These are phyloP conservation scores for Hypoxylon intermedium DNA, from an alignment of 495 filamentous ascomycete genomes.

Conservation along the genomic window DNA sequence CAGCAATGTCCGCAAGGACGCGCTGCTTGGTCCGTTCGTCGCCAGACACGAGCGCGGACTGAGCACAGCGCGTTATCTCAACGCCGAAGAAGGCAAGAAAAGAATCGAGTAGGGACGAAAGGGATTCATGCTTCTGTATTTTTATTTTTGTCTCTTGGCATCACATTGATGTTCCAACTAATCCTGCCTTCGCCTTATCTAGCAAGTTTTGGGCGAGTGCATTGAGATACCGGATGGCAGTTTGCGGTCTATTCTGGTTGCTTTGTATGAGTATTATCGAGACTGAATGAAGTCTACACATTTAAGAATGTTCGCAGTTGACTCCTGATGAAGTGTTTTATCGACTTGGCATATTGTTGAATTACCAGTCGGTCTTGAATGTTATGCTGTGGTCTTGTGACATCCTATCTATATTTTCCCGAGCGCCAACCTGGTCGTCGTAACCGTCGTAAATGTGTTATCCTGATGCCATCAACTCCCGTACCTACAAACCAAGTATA, in stretches of 20 bases:
- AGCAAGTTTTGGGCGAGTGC: background rate
- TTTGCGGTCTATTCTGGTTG: background rate
- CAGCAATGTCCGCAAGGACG: slow-evolving; percentile 74
- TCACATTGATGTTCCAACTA: slow-evolving; percentile 8
- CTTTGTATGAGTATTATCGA: background rate
- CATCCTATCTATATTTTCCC: no score
- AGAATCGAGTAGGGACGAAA: slow-evolving; percentile 72
- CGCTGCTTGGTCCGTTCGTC: slow-evolving; percentile 74
- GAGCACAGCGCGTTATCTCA: slow-evolving; percentile 78
- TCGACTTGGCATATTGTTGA: no score
- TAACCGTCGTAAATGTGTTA: background rate
- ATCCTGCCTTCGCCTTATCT: background rate
- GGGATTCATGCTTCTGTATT: slow-evolving; percentile 8
- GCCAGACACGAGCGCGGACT: slow-evolving; percentile 76
- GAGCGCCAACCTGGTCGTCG: no score
- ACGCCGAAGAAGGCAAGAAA: slow-evolving; percentile 95
- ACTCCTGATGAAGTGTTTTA: no score
- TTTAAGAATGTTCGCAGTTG: background rate
- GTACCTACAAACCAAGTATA: background rate
- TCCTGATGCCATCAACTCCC: background rate
- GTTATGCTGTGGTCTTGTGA: no score
- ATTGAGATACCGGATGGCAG: background rate
- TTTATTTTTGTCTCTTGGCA: slow-evolving; percentile 21
- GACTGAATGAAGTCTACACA: background rate
- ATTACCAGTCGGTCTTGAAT: no score